Evolutionary conservation across 768 basidiomycete species (phyloP).

Genomic region (Lyophyllum decastes): DNA sequence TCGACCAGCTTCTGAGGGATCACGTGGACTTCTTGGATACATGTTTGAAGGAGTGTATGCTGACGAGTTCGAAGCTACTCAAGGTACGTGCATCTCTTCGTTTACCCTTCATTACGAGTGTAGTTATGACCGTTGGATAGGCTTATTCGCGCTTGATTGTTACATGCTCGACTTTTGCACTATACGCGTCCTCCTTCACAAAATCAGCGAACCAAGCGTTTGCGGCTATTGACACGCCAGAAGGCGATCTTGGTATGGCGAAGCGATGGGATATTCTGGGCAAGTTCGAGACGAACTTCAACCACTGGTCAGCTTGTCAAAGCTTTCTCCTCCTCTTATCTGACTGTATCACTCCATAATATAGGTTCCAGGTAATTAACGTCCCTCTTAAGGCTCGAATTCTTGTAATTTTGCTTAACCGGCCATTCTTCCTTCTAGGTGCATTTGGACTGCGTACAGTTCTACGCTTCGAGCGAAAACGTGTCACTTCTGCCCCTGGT

Average conservation of each 20-base stretch:
- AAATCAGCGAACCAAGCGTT: constrained; percentile 79
- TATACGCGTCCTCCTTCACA: constrained; percentile 81
- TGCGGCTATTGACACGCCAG: constrained; percentile 57
- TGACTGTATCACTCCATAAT: constrained; percentile 1
- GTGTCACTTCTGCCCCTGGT: constrained; percentile 87
- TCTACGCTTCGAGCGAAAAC: constrained; percentile 93
- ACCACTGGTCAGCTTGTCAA: constrained; percentile 68
- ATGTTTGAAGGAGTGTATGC: constrained; percentile 96
- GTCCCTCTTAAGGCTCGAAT: too few species aligned
- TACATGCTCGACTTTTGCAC: constrained; percentile 88
- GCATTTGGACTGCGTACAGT: constrained; percentile 83
- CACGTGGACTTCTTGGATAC: constrained; percentile 98
- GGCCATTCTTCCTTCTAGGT: too few species aligned
- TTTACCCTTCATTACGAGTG: neutral
- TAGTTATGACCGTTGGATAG: constrained; percentile 31
- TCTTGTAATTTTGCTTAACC: too few species aligned
- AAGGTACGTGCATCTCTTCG: constrained; percentile 51
- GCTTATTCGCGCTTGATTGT: constrained; percentile 77
- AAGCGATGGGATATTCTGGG: constrained; percentile 88
- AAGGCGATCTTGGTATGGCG: constrained; percentile 64
- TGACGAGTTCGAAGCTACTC: constrained; percentile 90
- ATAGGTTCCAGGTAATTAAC: constrained; percentile 69
- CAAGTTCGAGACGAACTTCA: constrained; percentile 94
- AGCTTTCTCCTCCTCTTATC: constrained; percentile 3
- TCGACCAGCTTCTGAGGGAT: constrained; percentile 93